Percentiles rank a stretch among this genome's conserved stretches.
phyloP scores from a whole-genome alignment of 495 filamentous ascomycete species.

The Neurospora sp. region DNA sequence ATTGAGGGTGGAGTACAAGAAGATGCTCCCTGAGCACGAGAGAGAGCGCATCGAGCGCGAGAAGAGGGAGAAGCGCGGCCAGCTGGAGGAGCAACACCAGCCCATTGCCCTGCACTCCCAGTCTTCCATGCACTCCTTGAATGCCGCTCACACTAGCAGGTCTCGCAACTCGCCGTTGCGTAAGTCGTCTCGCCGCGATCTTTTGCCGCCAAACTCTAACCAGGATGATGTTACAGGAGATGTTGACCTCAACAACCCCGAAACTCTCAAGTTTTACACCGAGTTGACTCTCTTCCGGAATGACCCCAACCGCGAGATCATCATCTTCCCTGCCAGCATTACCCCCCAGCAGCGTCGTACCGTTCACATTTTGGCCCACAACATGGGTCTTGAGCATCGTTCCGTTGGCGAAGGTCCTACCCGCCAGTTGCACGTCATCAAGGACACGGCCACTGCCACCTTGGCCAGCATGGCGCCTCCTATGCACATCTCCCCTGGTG shows the following conservation, averaged over 20 bases:
- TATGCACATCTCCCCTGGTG: constrained; percentile 49
- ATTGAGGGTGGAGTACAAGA: constrained; percentile 95
- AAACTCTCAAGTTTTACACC: constrained; percentile 77
- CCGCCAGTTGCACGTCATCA: constrained; percentile 81
- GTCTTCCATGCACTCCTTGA: constrained; percentile 72
- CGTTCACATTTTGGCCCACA: constrained; percentile 88
- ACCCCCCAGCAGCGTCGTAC: constrained; percentile 74
- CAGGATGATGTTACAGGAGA: constrained; percentile 33
- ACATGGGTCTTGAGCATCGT: constrained; percentile 82
- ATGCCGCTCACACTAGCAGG: constrained; percentile 34
- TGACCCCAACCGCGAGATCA: constrained; percentile 60
- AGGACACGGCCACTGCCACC: constrained; percentile 35
- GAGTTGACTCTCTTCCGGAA: constrained; percentile 83
- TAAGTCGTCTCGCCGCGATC: constrained; percentile 12
- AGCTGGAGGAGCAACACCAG: constrained; percentile 92
- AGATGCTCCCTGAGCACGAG: constrained; percentile 93
- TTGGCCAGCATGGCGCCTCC: constrained; percentile 14
- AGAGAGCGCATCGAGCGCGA: constrained; percentile 93
- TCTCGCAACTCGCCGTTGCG: constrained; percentile 30
- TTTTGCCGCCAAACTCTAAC: constrained; percentile 20
- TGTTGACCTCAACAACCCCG: constrained; percentile 85
- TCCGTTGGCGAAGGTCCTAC: constrained; percentile 79
- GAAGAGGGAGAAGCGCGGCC: constrained; percentile 91
- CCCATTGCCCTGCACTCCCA: constrained; percentile 60
- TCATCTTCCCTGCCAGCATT: constrained; percentile 72